phyloP scores from a whole-genome alignment of 202 grass and related monocot species.

The Cymbopogon flexuosus region DNA sequence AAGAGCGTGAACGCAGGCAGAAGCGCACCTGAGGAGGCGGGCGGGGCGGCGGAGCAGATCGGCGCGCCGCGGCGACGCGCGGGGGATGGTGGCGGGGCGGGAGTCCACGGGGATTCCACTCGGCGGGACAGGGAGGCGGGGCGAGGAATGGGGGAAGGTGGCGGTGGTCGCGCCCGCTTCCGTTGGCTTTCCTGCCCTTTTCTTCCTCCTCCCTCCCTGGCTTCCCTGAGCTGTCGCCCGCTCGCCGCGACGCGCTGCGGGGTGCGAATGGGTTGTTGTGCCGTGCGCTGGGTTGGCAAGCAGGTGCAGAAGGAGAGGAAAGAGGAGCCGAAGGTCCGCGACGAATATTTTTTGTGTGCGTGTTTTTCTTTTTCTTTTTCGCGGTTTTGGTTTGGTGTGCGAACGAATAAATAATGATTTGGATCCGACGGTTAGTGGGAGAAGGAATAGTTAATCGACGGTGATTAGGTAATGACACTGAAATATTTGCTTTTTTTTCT shows the following conservation, averaged over 20 bases:
- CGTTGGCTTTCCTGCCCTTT: constrained; percentile 18
- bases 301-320: not conserved
- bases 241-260: not conserved
- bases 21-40: constrained; percentile 35
- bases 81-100: not conserved
- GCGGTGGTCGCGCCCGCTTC: constrained; percentile 28
- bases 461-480: not conserved
- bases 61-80: not conserved
- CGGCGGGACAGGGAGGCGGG: not conserved
- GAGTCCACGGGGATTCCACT: constrained; percentile 43
- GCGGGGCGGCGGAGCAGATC: constrained; percentile 26
- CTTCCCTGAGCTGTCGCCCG: constrained; percentile 31
- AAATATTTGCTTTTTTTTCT: not conserved
- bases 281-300: constrained; percentile 4
- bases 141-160: constrained; percentile 1
- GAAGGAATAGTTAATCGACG: not conserved
- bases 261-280: not conserved
- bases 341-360: not conserved
- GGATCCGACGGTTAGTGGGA: not conserved
- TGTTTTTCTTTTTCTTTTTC: not conserved
- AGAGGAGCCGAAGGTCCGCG: not conserved
- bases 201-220: not conserved
- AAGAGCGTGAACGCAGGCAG: not conserved
- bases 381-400: not conserved
- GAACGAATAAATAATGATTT: not conserved